Evolutionary conservation across 192 early-diverging fungal species (phyloP), one percentile per base, ranked within the genome.

Genomic region (Coemansia guatemalensis): DNA sequence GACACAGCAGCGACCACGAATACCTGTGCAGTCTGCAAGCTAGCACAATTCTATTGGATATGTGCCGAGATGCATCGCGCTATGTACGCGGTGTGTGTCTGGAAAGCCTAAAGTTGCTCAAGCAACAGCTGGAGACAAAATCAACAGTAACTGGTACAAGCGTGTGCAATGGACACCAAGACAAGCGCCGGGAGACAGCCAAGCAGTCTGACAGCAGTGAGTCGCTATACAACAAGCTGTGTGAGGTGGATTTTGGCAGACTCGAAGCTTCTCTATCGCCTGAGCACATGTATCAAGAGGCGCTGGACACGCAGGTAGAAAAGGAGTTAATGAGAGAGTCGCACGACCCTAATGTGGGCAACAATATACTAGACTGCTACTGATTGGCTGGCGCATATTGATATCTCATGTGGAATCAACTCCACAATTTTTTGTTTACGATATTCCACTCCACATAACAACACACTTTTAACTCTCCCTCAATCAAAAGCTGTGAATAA

Each of bases 301-400:
- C 78, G 1, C 59, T 81, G 56, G 78, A 81, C 26, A 71, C 69
- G 2, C 72, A 72, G 27, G 78, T 81, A 2, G 73, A 68, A 17
- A 26, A 56, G 4, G 73, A 69, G 56, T 56, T 81, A 53, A 81
- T 81, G 78, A 49, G 26, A 4, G 78, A 81, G 48, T 49, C 35
- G 21, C 49, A 62, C 35, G 78, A 75, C 11, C 62, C 51, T 1
- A 81, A 81, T 30, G n/a, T 51, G 17, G 78, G 78, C 41, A 81
- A 81, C 65, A 81, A 81, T 33, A 81, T 81, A 11, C 49, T 81
- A 0, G 78, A 81, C n/a, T 81, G 78, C 52, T 75, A 72, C 26
- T 29, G 53, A 54, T 61, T 48, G 21, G 25, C 20, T 20, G 14
- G 12, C 6, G 20, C 25, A 33, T 41, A 17, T 30, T 41, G 51